These are phyloP conservation scores for Stachybotrys elegans DNA, from an alignment of 2,329 filamentous ascomycete genomes.

Conservation along the genomic window DNA sequence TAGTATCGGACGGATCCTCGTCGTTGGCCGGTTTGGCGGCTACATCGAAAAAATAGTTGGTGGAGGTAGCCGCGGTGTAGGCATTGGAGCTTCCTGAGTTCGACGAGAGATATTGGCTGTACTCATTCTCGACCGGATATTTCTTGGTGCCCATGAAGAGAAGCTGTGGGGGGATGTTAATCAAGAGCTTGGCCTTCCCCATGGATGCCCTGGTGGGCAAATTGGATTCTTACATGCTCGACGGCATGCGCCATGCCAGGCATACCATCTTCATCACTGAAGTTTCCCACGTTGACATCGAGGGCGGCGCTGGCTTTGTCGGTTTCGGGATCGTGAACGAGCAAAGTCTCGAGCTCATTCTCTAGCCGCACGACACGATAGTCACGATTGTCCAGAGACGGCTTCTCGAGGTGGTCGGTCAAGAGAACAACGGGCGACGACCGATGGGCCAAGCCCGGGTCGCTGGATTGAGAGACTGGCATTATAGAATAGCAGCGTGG, in stretches of 20 bases:
- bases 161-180: slow-evolving; percentile 39
- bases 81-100: slow-evolving; percentile 93
- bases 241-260: slow-evolving; percentile 94
- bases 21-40: slow-evolving; percentile 69
- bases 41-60: slow-evolving; percentile 97
- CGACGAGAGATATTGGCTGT: slow-evolving; percentile 85
- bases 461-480: too few species aligned
- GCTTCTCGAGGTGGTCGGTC: slow-evolving; percentile 74
- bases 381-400: slow-evolving; percentile 75
- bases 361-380: slow-evolving; percentile 82
- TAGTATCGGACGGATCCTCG: slow-evolving; percentile 47
- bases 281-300: slow-evolving; percentile 94
- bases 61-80: slow-evolving; percentile 88
- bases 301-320: slow-evolving; percentile 96
- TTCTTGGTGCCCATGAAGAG: slow-evolving; percentile 99
- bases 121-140: slow-evolving; percentile 93
- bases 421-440: slow-evolving; percentile 33
- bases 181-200: too few species aligned
- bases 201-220: too few species aligned
- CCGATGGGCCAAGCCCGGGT: slow-evolving; percentile 18
- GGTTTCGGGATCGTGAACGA: slow-evolving; percentile 91
- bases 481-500: too few species aligned
- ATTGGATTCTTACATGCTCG: slow-evolving; percentile 72
- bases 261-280: slow-evolving; percentile 86
- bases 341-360: slow-evolving; percentile 83